Evolutionary conservation across 192 early-diverging fungal species (phyloP).

Genomic region (Mortierella hygrophila): DNA sequence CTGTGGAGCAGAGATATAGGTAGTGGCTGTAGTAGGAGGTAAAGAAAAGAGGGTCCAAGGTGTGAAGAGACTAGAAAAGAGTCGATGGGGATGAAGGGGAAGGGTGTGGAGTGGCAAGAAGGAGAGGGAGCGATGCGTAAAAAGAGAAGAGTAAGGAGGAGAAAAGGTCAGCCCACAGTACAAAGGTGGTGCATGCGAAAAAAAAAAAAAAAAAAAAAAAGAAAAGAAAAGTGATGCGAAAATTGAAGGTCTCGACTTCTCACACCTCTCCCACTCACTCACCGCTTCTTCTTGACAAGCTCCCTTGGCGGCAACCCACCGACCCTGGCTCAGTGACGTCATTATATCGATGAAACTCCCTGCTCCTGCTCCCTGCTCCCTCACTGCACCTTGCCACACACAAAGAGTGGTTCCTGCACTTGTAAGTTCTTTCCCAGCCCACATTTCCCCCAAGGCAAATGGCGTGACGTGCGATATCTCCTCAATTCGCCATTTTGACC

Average conservation of each 20-base stretch:
- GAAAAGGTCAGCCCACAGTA: not conserved
- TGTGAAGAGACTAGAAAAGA: not conserved
- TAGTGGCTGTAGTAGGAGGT: not conserved
- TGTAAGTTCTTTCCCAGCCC: not conserved
- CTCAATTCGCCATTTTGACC: not conserved
- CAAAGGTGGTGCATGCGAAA: not conserved
- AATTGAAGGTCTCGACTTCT: not conserved
- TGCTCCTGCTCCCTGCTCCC: not conserved
- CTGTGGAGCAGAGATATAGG: constrained; percentile 4
- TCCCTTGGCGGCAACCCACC: not conserved
- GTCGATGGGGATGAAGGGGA: not conserved
- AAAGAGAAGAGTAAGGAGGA: not conserved
- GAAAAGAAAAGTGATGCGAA: not conserved
- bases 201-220: not conserved
- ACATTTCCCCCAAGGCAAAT: not conserved
- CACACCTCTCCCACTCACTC: not conserved
- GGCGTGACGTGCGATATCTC: not conserved
- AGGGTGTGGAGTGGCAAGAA: not conserved
- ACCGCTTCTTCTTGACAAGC: no score
- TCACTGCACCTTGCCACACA: not conserved
- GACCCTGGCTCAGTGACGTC: not conserved
- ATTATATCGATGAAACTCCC: not conserved
- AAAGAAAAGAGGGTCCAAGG: not conserved
- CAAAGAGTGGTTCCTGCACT: not conserved
- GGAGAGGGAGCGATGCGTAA: not conserved